Percentiles rank a stretch among this genome's conserved stretches.
phyloP scores from a whole-genome alignment of 495 filamentous ascomycete species.

The Chaetomium cochliodes region DNA sequence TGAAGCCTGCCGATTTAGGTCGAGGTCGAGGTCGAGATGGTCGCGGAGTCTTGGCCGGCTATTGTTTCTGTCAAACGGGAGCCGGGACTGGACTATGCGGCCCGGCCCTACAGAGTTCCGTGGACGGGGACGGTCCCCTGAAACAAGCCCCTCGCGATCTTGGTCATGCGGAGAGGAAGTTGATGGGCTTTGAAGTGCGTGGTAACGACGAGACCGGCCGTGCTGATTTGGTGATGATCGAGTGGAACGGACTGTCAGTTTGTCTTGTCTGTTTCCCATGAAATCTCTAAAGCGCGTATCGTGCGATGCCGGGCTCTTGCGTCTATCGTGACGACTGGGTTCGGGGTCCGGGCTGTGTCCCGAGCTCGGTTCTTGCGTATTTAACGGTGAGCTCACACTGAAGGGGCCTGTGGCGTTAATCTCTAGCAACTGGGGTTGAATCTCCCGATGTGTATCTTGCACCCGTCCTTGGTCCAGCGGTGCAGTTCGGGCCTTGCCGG shows the following conservation, averaged over 20 bases:
- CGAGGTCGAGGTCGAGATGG: background rate
- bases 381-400: background rate
- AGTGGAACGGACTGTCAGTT: background rate
- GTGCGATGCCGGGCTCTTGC: background rate
- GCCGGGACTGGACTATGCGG: conserved; percentile 6
- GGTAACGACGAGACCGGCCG: background rate
- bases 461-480: background rate
- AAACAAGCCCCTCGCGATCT: background rate
- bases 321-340: background rate
- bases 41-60: background rate
- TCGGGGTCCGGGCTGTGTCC: too few relatives aligned
- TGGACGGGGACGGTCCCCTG: background rate
- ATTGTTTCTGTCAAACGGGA: conserved; percentile 10
- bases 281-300: background rate
- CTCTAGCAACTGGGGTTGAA: background rate
- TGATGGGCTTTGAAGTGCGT: conserved; percentile 12
- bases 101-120: background rate
- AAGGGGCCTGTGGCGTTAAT: too few relatives aligned
- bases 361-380: background rate
- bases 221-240: background rate
- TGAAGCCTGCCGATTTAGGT: background rate
- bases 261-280: too few relatives aligned
- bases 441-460: background rate
- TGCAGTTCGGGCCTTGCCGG: background rate
- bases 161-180: conserved; percentile 7